Conservation (phyloP, 495 filamentous ascomycete genomes). For the Daldinia vernicosa region DNA sequence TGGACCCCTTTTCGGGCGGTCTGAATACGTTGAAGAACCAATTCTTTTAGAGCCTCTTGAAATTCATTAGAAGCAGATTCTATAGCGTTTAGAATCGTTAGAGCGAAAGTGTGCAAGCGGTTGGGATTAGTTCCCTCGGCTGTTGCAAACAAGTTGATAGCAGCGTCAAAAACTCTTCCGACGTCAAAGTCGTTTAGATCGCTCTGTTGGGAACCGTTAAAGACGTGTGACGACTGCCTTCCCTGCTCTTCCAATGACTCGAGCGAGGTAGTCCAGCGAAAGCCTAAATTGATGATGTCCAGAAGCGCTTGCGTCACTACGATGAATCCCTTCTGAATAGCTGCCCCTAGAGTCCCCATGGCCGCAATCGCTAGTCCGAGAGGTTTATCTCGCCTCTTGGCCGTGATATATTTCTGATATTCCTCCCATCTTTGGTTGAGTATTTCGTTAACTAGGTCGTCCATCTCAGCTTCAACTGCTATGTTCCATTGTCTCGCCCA, state of each 20-base stretch:
- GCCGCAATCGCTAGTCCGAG: neutral
- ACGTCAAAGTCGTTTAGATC: neutral
- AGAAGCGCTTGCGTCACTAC: neutral
- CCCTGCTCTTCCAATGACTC: neutral
- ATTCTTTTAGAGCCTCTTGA: neutral
- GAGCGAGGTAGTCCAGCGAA: neutral
- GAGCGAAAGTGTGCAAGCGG: neutral
- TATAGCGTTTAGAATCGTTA: neutral
- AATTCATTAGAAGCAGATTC: neutral
- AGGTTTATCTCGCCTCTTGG: slow-evolving; percentile 1
- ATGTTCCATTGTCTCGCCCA: neutral
- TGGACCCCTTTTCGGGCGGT: neutral
- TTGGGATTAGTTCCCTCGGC: neutral
- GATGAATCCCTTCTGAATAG: slow-evolving; percentile 1
- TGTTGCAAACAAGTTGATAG: slow-evolving; percentile 1
- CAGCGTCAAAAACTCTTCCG: slow-evolving; percentile 3
- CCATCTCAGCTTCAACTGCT: neutral
- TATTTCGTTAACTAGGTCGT: neutral
- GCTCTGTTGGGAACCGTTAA: neutral
- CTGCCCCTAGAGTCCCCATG: neutral
- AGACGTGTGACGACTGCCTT: neutral
- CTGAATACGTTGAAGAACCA: slow-evolving; percentile 1
- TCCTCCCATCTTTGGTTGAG: slow-evolving; percentile 1
- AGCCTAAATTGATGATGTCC: neutral
- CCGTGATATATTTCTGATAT: slow-evolving; percentile 1